These are phyloP conservation scores for Vararia minispora DNA, from an alignment of 768 basidiomycete genomes.

Conservation along the genomic window DNA sequence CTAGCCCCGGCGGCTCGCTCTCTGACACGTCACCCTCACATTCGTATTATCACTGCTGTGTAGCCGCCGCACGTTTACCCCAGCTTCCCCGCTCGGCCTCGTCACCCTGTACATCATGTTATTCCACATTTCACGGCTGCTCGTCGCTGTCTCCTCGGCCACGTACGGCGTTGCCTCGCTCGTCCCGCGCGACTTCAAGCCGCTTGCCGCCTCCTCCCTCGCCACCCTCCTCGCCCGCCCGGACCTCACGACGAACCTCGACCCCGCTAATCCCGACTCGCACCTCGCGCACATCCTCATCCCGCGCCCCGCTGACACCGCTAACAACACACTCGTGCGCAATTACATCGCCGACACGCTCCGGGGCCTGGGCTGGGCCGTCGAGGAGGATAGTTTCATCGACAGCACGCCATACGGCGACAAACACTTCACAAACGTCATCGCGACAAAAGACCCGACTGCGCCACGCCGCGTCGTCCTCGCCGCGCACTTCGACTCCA, in stretches of 20 bases:
- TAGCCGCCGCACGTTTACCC: too few relatives aligned
- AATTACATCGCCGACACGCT: slow-evolving; percentile 71
- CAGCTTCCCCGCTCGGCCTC: too few relatives aligned
- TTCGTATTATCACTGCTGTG: neutral
- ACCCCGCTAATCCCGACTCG: slow-evolving; percentile 51
- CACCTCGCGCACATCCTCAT: slow-evolving; percentile 80
- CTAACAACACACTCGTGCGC: slow-evolving; percentile 72
- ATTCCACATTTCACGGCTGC: too few relatives aligned
- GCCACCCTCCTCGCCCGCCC: slow-evolving; percentile 36
- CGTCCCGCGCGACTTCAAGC: slow-evolving; percentile 25
- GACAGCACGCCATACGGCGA: slow-evolving; percentile 72
- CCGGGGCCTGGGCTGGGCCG: slow-evolving; percentile 69
- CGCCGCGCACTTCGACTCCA: slow-evolving; percentile 92
- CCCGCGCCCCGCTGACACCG: slow-evolving; percentile 72
- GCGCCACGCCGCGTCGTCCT: slow-evolving; percentile 75
- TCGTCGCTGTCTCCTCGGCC: slow-evolving; percentile 11
- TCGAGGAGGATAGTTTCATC: slow-evolving; percentile 77
- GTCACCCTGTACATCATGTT: too few relatives aligned
- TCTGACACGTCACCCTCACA: neutral
- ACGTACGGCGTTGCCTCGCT: slow-evolving; percentile 22
- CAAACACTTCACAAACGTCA: slow-evolving; percentile 78
- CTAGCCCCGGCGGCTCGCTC: too few relatives aligned
- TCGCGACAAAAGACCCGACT: slow-evolving; percentile 89
- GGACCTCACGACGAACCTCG: slow-evolving; percentile 59
- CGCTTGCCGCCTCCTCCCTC: slow-evolving; percentile 42